phyloP scores from a whole-genome alignment of 2,329 filamentous ascomycete genomes.

The Aspergillus eucalypticola region DNA sequence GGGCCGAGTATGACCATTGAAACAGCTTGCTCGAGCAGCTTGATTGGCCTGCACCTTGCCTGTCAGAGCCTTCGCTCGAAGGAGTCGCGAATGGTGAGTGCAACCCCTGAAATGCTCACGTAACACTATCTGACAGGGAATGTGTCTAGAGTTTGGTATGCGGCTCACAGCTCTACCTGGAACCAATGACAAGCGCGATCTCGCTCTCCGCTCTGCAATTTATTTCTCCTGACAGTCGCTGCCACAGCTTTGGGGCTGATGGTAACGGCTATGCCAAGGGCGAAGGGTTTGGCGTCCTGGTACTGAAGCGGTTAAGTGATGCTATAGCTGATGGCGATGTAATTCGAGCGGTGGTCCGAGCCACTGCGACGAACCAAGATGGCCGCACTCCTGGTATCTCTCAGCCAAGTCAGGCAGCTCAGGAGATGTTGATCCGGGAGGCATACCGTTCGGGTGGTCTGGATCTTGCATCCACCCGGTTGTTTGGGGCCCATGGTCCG shows the following conservation, averaged over 20 bases:
- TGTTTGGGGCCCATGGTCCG: slow-evolving; percentile 10
- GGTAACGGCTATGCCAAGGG: neutral
- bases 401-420: slow-evolving; percentile 24
- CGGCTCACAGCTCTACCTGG: no score
- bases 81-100: no score
- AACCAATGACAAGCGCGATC: slow-evolving; percentile 11
- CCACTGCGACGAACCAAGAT: neutral
- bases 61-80: slow-evolving; percentile 26
- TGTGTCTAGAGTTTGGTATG: no score
- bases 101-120: no score
- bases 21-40: slow-evolving; percentile 45
- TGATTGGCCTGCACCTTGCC: slow-evolving; percentile 41
- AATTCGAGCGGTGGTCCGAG: neutral
- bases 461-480: neutral
- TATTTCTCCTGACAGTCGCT: neutral
- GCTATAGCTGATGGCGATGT: neutral
- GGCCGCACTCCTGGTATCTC: neutral
- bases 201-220: neutral
- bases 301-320: neutral
- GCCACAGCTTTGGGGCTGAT: neutral
- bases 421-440: slow-evolving; percentile 33
- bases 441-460: slow-evolving; percentile 14
- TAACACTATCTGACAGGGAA: no score
- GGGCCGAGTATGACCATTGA: slow-evolving; percentile 37
- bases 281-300: neutral